Evolutionary conservation across 2,329 filamentous ascomycete genomes (phyloP).

Genomic region (Hymenotorrendiella dingleyae): DNA sequence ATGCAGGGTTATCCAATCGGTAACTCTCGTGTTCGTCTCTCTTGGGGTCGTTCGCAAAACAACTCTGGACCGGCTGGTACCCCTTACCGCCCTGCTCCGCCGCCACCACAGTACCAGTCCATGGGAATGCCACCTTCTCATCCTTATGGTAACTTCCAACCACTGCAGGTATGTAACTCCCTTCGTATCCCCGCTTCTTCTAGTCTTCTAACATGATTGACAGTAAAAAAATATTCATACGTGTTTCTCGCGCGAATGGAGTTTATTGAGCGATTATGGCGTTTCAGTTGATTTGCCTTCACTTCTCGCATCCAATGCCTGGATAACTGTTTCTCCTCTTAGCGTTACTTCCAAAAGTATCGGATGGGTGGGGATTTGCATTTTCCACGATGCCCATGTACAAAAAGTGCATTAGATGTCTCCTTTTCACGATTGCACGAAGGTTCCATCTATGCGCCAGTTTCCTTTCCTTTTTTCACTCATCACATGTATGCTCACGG

Average conservation of each 20-base stretch:
- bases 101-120: conserved; percentile 65
- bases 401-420: conserved; percentile 34
- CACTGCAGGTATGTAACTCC: conserved; percentile 27
- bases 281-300: conserved; percentile 31
- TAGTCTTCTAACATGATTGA: conserved; percentile 10
- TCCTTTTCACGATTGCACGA: conserved; percentile 33
- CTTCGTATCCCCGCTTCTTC: neutral
- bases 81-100: conserved; percentile 90
- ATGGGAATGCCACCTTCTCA: conserved; percentile 41
- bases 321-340: conserved; percentile 33
- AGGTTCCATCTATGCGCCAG: conserved; percentile 18
- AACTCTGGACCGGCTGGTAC: conserved; percentile 95
- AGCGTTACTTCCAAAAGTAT: conserved; percentile 35
- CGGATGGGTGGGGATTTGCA: conserved; percentile 33
- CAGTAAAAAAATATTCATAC: conserved; percentile 30
- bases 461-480: neutral
- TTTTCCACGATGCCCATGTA: conserved; percentile 33
- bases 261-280: conserved; percentile 32
- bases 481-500: conserved; percentile 1
- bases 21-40: conserved; percentile 94
- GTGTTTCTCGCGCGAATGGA: conserved; percentile 31
- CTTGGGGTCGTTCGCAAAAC: conserved; percentile 98
- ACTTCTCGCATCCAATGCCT: conserved; percentile 32
- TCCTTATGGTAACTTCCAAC: conserved; percentile 31
- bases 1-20: conserved; percentile 99